Evolutionary conservation across 805 yeast genomes (phyloP).

Genomic region (Suhomyces canberraensis): DNA sequence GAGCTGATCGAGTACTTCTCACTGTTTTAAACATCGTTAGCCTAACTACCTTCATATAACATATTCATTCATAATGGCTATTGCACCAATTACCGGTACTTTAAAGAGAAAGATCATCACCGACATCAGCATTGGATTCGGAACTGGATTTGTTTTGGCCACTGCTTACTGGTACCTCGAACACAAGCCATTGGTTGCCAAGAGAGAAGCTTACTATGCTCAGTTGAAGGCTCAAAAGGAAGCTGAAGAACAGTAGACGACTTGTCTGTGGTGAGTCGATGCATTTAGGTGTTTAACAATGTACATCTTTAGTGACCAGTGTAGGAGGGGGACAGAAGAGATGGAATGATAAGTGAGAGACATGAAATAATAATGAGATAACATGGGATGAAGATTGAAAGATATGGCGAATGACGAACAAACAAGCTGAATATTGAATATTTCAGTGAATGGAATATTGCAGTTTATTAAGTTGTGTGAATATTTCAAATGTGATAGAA

Average conservation of each 20-base stretch:
- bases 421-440: not conserved
- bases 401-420: not conserved
- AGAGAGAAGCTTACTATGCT: conserved; percentile 84
- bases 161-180: conserved; percentile 83
- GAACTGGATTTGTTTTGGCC: conserved; percentile 52
- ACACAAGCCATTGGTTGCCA: conserved; percentile 69
- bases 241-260: conserved; percentile 41
- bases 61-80: conserved; percentile 47
- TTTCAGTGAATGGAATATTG: too few species aligned
- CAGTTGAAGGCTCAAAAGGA: conserved; percentile 72
- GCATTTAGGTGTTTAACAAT: not conserved
- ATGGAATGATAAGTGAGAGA: not conserved
- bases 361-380: not conserved
- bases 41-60: not conserved
- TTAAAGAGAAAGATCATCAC: conserved; percentile 76
- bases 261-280: not conserved
- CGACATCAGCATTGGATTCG: conserved; percentile 73
- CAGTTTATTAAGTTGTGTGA: too few species aligned
- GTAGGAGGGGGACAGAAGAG: not conserved
- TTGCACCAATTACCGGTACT: conserved; percentile 83
- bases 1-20: conserved; percentile 1
- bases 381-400: not conserved
- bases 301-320: not conserved
- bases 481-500: too few species aligned
- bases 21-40: not conserved